Percentiles rank a stretch among this genome's conserved stretches.
Evolutionary conservation across 345 rosid species (phyloP).

Genomic region (Syzygium aqueum): DNA sequence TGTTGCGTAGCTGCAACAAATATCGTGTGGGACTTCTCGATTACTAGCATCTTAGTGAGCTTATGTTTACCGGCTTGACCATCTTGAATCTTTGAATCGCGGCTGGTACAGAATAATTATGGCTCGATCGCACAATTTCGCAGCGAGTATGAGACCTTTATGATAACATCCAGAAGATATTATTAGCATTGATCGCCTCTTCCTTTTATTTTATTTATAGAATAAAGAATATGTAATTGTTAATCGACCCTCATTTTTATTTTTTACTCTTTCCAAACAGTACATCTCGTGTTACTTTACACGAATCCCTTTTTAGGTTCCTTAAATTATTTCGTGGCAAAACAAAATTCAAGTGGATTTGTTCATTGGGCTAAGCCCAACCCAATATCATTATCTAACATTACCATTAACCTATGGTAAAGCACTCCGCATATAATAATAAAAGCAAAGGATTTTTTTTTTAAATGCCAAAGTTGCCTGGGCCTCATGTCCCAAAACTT

Average conservation of each 20-base stretch:
- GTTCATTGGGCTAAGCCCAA: not conserved
- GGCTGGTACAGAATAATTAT: not conserved
- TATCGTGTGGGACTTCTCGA: no score
- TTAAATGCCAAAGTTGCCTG: no score
- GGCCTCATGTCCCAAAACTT: no score
- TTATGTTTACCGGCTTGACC: not conserved
- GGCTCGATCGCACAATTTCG: not conserved
- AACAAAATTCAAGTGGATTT: not conserved
- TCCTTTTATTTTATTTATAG: not conserved
- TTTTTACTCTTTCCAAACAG: not conserved
- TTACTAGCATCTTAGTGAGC: not conserved
- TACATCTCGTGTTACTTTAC: accelerated
- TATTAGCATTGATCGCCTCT: accelerated
- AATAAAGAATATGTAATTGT: not conserved
- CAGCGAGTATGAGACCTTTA: no score
- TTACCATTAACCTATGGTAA: no score
- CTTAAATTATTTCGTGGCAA: not conserved
- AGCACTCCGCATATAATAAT: no score
- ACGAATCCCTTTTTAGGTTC: not conserved
- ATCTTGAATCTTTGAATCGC: not conserved
- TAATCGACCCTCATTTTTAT: not conserved
- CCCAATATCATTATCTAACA: no score
- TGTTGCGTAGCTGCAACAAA: no score
- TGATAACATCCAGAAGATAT: not conserved
- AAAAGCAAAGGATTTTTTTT: no score